Percentiles rank a stretch among this genome's conserved stretches.
Conservation (phyloP, 1,139 yeast genomes). For the Spencermartinsiella ligniputridi region DNA sequence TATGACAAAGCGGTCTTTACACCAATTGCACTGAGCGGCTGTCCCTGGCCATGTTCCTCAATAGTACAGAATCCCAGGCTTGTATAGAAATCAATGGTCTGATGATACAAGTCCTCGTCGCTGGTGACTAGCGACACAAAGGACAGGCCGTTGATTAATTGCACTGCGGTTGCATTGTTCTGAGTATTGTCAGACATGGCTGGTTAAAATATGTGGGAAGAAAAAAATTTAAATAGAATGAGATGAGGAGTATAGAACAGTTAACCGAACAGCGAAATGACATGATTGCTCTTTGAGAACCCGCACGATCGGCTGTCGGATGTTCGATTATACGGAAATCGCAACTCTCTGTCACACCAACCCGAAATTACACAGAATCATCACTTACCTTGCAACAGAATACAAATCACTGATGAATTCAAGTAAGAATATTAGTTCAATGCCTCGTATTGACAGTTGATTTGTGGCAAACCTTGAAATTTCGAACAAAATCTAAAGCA, state of each 20-base stretch:
- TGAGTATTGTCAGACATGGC: not conserved
- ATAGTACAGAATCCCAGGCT: constrained; percentile 54
- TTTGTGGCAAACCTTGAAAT: too few species aligned
- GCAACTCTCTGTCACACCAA: too few species aligned
- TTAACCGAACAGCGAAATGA: too few species aligned
- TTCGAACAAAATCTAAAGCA: too few species aligned
- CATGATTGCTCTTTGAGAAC: too few species aligned
- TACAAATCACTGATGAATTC: too few species aligned
- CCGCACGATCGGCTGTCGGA: too few species aligned
- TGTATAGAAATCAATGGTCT: constrained; percentile 50
- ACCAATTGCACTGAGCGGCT: constrained; percentile 20
- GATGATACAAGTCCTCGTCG: constrained; percentile 42
- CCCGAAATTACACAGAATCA: too few species aligned
- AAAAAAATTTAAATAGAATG: not conserved
- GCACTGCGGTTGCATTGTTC: not conserved
- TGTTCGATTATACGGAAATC: too few species aligned
- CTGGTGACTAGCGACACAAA: constrained; percentile 58
- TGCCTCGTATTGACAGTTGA: too few species aligned
- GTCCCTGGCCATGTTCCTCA: constrained; percentile 37
- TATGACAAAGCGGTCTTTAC: constrained; percentile 28
- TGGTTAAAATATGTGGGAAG: not conserved
- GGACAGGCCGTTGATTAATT: constrained; percentile 29
- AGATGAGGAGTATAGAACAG: not conserved
- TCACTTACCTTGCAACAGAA: too few species aligned
- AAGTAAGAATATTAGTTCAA: too few species aligned